Base-by-base conservation (phyloP, 495 filamentous ascomycete species). In the Penicillium waksmanii region DNA sequence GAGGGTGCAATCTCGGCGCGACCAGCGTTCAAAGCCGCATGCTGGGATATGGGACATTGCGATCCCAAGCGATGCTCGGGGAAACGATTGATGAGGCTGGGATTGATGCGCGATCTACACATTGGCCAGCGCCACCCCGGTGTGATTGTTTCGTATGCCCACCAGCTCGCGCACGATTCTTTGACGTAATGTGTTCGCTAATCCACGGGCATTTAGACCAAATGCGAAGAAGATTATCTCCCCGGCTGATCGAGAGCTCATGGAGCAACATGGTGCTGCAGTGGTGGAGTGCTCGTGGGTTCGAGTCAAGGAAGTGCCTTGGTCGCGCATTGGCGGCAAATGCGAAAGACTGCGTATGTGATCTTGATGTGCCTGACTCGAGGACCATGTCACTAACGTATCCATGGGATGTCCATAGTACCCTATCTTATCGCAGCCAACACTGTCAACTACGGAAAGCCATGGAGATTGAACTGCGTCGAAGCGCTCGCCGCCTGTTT, bases 231-330 rank as follows among this genome's bases (percentile, higher is more conserved):
- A 77, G 52, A 80, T 90, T 43, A 64, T 98, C 38, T 96, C 90
- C 2, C 88, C 92, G 1, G 89, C 90, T 21, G 95, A 98, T 71
- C 79, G 75, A 53, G 85, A 88, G 50, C 71, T 96, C 1, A 81
- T 97, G 60, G 91, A 96, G 67, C 87, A 90, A 77, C 88, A 88
- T 71, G 95, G 95, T 53, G 96, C 93, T 17, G 95, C 96, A 0
- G 95, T 98, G 0, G 96, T 98, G 25, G 95, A 98, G 74, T 96
- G 93, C 72, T 96, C 92, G 36, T 98, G 95, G 95, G 94, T 93
- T 3, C 81, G 96, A 62, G 88, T 95, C 13, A 83, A 88, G 27
- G 95, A 98, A 74, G 89, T 98, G 2, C 93, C 94, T 33, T 98
- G 92, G 85, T 77, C 79, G 15, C 89, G 90, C 58, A 96, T 98